Evolutionary conservation across 805 yeast species (phyloP).

Genomic region (Cyberlindnera xishuangbannaensis): DNA sequence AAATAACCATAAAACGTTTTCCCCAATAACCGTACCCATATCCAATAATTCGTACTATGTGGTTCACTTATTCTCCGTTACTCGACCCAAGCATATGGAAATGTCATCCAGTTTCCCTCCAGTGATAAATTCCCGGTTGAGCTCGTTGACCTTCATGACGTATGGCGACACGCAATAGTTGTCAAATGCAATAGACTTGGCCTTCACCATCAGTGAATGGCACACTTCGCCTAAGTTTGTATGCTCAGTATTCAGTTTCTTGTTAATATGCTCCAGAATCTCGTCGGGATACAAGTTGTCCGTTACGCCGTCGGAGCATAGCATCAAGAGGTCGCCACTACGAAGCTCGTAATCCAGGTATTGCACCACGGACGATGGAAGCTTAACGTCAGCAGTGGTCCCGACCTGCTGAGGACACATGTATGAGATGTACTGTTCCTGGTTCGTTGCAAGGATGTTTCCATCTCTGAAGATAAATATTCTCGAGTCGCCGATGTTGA

Average conservation of each 20-base stretch:
- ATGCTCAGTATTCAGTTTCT: conserved; percentile 24
- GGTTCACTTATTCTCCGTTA: conserved; percentile 14
- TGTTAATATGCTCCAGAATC: conserved; percentile 33
- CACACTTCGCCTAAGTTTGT: conserved; percentile 35
- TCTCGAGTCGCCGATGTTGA: conserved; percentile 49
- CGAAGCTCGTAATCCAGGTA: conserved; percentile 35
- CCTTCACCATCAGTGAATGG: conserved; percentile 33
- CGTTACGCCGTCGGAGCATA: conserved; percentile 50
- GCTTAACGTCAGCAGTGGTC: conserved; percentile 36
- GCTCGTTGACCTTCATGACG: conserved; percentile 42
- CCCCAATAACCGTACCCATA: no score
- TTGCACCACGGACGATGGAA: conserved; percentile 46
- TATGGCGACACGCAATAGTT: conserved; percentile 49
- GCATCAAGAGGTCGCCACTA: conserved; percentile 37
- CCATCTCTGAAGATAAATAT: conserved; percentile 43
- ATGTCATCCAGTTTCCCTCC: conserved; percentile 56
- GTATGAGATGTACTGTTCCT: conserved; percentile 39
- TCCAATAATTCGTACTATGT: not conserved
- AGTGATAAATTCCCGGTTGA: conserved; percentile 29
- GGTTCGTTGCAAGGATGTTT: conserved; percentile 35
- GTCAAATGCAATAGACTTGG: conserved; percentile 47
- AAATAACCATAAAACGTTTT: no score
- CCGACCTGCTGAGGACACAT: conserved; percentile 53
- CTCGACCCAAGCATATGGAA: conserved; percentile 44
- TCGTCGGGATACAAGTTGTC: conserved; percentile 49